A percentile compares a stretch with the other conserved stretches of the same genome.
phyloP scores from a whole-genome alignment of 768 basidiomycete species.

The Naganishia kalamii region DNA sequence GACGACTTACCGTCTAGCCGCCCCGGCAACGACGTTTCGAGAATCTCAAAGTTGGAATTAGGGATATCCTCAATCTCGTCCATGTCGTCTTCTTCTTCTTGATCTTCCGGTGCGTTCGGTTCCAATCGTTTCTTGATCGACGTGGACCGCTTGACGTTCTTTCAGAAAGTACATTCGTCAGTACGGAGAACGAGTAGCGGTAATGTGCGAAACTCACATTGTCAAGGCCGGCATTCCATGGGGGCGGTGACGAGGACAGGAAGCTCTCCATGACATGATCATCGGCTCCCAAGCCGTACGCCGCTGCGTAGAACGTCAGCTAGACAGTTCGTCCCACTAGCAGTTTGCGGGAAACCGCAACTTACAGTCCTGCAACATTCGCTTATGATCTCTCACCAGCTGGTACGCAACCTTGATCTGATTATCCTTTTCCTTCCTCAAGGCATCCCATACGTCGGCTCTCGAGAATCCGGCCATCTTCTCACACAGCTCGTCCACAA shows the following conservation, averaged over 20 bases:
- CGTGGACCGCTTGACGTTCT: conserved; percentile 16
- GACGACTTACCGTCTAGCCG: conserved; percentile 40
- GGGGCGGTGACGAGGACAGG: conserved; percentile 46
- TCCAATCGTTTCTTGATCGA: conserved; percentile 48
- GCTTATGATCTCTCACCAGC: conserved; percentile 78
- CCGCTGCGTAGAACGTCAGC: conserved; percentile 44
- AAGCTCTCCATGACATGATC: conserved; percentile 57
- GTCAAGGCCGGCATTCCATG: conserved; percentile 46
- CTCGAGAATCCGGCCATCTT: conserved; percentile 68
- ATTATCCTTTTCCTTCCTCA: conserved; percentile 81
- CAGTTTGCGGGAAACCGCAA: conserved; percentile 32
- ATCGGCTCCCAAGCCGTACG: conserved; percentile 58
- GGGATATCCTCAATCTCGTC: conserved; percentile 57
- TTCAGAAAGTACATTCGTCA: background rate
- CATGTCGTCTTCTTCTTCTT: conserved; percentile 57
- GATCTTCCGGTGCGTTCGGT: conserved; percentile 67
- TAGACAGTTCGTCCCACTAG: conserved; percentile 55
- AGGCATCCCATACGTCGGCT: conserved; percentile 80
- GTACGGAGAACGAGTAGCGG: conserved; percentile 65
- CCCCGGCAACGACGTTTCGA: conserved; percentile 74
- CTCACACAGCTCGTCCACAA: conserved; percentile 71
- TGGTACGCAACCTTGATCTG: conserved; percentile 95
- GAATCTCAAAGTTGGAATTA: conserved; percentile 71
- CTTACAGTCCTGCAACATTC: conserved; percentile 78
- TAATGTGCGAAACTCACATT: conserved; percentile 47